Conservation (phyloP, 208 protist genomes). For the Trypanosoma platydactyli region DNA sequence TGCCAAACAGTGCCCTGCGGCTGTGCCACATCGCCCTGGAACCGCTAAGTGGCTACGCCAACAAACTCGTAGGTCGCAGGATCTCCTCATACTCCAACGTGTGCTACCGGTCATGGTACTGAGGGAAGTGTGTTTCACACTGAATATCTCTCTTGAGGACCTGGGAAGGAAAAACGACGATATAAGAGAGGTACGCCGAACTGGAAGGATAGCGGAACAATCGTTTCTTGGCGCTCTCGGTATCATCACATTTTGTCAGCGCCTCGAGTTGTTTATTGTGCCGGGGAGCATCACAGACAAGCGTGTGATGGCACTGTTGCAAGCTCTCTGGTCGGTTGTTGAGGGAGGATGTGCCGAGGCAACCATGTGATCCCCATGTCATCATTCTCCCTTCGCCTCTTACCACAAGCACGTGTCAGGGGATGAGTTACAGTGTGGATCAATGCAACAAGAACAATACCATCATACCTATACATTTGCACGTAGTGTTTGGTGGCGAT, state of each 20-base stretch:
- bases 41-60: slow-evolving; percentile 18
- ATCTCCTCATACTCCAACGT: slow-evolving; percentile 41
- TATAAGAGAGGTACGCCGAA: not conserved
- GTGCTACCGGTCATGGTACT: slow-evolving; percentile 54
- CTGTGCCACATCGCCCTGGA: slow-evolving; percentile 20
- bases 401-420: too few species aligned
- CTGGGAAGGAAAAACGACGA: not conserved
- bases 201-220: slow-evolving; percentile 22
- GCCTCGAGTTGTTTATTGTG: slow-evolving; percentile 46
- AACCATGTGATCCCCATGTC: slow-evolving; percentile 6
- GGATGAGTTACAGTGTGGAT: too few species aligned
- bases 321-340: slow-evolving; percentile 49
- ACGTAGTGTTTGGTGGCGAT: too few species aligned
- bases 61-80: slow-evolving; percentile 1
- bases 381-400: not conserved
- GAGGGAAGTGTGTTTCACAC: slow-evolving; percentile 57
- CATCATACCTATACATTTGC: too few species aligned
- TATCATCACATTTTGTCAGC: slow-evolving; percentile 58
- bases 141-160: slow-evolving; percentile 30
- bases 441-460: too few species aligned
- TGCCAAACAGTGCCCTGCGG: slow-evolving; percentile 19
- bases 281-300: slow-evolving; percentile 47
- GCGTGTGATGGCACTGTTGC: slow-evolving; percentile 41
- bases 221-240: slow-evolving; percentile 72
- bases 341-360: slow-evolving; percentile 24